Base-by-base conservation (phyloP, 352 stramenopile species). In the Phytophthora vignae region DNA sequence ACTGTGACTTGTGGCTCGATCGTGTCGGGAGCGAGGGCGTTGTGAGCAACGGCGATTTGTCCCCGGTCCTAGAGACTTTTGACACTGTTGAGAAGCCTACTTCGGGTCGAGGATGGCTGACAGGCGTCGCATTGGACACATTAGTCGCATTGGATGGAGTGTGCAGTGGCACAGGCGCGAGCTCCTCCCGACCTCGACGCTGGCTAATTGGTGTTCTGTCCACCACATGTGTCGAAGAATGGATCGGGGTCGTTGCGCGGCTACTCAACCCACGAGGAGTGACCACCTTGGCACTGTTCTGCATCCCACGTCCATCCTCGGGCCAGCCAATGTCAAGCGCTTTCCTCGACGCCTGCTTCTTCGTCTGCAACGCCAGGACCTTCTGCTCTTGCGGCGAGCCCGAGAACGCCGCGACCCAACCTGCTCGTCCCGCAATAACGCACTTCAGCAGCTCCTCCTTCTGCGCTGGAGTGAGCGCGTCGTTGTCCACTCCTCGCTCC, bases 1-100 rank as follows among this genome's bases (percentile, higher is more conserved):
- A 84, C 49, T 87, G 79, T 11, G 85, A 83, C 56, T 84, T 90
- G 8, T 74, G 53, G 29, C 38, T 62, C 7, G 83, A 66, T 55
- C 85, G 70, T 21, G 78, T 78, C 2, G 76, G 54, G 9, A 84
- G 62, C 17, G 73, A 85, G 0, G 85, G 85, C 9, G 85, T 92
- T 9, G 74, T 83, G n/a, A 89, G 62, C 11, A 88, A 19, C 5
- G 70, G 64, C 5, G 54, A 75, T 29, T 72, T 78, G 27, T 58
- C 66, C 15, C 70, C 61, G 17, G 27, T 77, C 15, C 64, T 69
- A 46, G 67, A 64, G 5, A 73, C 55, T 74, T 90, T 83, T 7
- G 76, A 86, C 22, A 81, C 71, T 1, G 83, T 90, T n/a, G 76
- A 78, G 31, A 83, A 83, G 0, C 79, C 76, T 54, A 44, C 12